Evolutionary conservation across 1,139 yeast genomes (phyloP), one percentile per base, ranked within the genome.

Genomic region (Hemisphaericaspora xylofermentans): DNA sequence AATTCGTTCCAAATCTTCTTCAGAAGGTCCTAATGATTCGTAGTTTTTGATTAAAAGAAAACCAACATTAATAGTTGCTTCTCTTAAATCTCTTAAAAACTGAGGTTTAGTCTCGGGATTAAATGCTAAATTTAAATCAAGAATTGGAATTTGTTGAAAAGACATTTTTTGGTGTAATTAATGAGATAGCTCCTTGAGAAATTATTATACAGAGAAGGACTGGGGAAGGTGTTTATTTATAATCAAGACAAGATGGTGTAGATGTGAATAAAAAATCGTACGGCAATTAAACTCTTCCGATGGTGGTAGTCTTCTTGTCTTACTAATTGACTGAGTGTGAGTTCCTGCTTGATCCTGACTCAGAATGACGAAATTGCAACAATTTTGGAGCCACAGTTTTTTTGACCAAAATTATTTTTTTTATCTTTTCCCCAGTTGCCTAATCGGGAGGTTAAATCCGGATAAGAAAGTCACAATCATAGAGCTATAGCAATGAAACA

Each of bases 51-150:
- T 60, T 40, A 81, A 69, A 40, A 82, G 65, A 56, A 82, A 82
- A 4, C 88, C 88, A 22, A 80, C 78, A 34, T 78, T 71, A 46
- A 82, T 75, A 34, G 81, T 61, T 0, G 86, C 85, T 51, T 76
- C 60, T 36, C 77, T 67, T 32, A 82, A 67, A 17, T 73, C 64
- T 1, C 43, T 50, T 15, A 81, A 63, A 44, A 82, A 71, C 51
- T 64, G 60, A 0, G 66, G 68, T 47, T 69, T 71, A 7, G 75
- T 69, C 0, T 47, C 54, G 2, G 76, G 67, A 44, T 68, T 57
- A 21, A 58, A 51, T 1, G 71, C 74, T 24, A 51, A 51, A 3
- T 48, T 43, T 16, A 71, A 54, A 44, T 71, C 75, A 15, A 71
- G 50, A 3, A 66, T 52, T 6, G 76, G 76, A 30, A 71, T 61